Evolutionary conservation across 2,329 filamentous ascomycete genomes (phyloP), one percentile per base, ranked within the genome.

Genomic region (Aspergillus pseudonomiae): DNA sequence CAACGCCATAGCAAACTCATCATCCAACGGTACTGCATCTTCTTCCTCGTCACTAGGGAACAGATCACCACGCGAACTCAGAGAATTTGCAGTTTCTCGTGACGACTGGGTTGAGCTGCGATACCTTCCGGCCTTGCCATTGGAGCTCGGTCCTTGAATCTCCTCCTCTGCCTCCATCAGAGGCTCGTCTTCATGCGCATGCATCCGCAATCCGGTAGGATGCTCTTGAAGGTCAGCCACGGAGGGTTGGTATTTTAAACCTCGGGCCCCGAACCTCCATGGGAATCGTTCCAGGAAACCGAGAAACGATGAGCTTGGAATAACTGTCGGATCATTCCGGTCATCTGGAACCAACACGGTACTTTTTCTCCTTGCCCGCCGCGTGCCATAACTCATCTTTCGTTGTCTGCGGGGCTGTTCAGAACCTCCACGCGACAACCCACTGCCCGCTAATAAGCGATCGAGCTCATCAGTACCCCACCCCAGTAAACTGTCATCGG

Each of bases 31-130:
- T n/a, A 97, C 88, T 0, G 94, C 94, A 78, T 98, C 94, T 75
- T 96, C 94, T 67, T 96, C 93, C 59, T 94, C 93, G 72, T 96
- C 93, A 71, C 93, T 97, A 0, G 93, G 93, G 69, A 97, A 95
- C 14, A 98, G 82, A 78, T 98, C 94, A 2, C 93, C 93, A 54
- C 94, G 84, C 12, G 93, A 97, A 71, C 94, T 91, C 67, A 91
- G 88, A 6, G 94, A 97, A 74, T 94, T 93, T 32, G 88, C 91
- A 0, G 94, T 97, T 67, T 90, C 90, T 46, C 90, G 90, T 14
- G 93, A 96, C 5, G 88, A 90, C 16, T 88, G 86, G 1, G 94
- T 97, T 54, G 88, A 88, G 77, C 94, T 96, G 57, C 94, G 86
- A 67, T 89, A 86, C 68, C 74, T 68, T n/a, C 68, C 65, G 56